Percentiles rank a stretch among this genome's conserved stretches.
Conservation (phyloP, 2,329 filamentous ascomycete species). For the Blastomyces silverae region DNA sequence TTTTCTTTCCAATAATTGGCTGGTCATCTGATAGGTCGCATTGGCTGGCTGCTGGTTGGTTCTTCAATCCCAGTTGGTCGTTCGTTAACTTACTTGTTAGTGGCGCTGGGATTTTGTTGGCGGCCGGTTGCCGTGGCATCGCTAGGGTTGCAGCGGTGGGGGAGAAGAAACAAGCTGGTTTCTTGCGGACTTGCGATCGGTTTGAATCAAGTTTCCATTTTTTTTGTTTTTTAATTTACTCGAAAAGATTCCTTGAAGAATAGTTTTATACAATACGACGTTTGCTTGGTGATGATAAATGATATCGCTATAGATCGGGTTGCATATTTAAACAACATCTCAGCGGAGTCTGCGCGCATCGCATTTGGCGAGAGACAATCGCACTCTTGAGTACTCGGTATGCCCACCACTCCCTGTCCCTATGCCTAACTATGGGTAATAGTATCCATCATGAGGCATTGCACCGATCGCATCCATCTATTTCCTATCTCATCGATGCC, state of each 20-base stretch:
- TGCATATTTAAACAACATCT: neutral
- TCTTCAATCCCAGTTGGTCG: neutral
- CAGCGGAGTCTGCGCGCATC: neutral
- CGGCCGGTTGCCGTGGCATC: slow-evolving; percentile 12
- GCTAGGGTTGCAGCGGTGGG: neutral
- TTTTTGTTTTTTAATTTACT: neutral
- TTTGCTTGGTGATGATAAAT: neutral
- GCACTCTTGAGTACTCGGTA: neutral
- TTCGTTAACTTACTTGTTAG: too few species aligned
- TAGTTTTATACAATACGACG: neutral
- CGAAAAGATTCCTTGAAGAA: neutral
- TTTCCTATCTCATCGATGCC: neutral
- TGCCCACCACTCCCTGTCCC: neutral
- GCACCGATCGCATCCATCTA: too few species aligned
- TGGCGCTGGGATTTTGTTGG: slow-evolving; percentile 22
- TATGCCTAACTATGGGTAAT: too few species aligned
- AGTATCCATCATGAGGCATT: too few species aligned
- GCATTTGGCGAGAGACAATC: neutral
- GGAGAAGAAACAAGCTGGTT: neutral
- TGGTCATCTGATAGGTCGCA: neutral
- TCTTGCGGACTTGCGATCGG: neutral
- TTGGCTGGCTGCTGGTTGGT: neutral
- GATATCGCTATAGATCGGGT: neutral
- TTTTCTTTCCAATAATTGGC: neutral
- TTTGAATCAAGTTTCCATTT: slow-evolving; percentile 6